A percentile compares a stretch with the other conserved stretches of the same genome.
Conservation (phyloP, 2,329 filamentous ascomycete genomes). For the Sarocladium oryzae region DNA sequence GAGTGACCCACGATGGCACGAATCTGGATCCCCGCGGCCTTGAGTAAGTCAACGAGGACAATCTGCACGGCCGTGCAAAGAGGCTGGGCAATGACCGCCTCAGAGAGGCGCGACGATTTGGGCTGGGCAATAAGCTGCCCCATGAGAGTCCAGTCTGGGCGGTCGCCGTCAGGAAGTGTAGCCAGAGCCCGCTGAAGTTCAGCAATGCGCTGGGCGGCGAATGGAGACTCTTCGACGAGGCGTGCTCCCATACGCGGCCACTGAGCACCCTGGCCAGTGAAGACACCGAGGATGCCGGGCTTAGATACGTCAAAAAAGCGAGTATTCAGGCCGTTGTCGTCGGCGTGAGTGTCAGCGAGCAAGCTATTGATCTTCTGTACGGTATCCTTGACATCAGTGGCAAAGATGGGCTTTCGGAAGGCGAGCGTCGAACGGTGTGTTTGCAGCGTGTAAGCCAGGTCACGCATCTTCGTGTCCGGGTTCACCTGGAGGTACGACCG, state of each 20-base stretch:
- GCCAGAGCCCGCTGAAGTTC: constrained; percentile 20
- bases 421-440: not conserved
- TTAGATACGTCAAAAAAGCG: not conserved
- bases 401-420: not conserved
- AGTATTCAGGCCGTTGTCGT: not conserved
- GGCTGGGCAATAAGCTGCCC: constrained; percentile 25
- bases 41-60: constrained; percentile 31
- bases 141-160: constrained; percentile 23
- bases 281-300: constrained; percentile 17
- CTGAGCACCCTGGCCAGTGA: constrained; percentile 27
- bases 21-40: constrained; percentile 29
- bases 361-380: not conserved
- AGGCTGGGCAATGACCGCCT: constrained; percentile 32
- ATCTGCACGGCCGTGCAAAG: constrained; percentile 35
- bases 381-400: not conserved
- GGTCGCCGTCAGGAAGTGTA: constrained; percentile 16
- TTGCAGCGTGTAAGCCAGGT: not conserved
- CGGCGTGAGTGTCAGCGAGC: not conserved
- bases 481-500: not conserved
- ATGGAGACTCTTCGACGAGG: not conserved
- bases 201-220: constrained; percentile 8
- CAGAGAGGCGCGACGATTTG: constrained; percentile 18
- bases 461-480: not conserved
- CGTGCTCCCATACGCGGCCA: constrained; percentile 17
- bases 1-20: constrained; percentile 33